These are phyloP conservation scores for Lasiosphaeriaceae sp. DNA, from an alignment of 495 filamentous ascomycete genomes.

Conservation along the genomic window DNA sequence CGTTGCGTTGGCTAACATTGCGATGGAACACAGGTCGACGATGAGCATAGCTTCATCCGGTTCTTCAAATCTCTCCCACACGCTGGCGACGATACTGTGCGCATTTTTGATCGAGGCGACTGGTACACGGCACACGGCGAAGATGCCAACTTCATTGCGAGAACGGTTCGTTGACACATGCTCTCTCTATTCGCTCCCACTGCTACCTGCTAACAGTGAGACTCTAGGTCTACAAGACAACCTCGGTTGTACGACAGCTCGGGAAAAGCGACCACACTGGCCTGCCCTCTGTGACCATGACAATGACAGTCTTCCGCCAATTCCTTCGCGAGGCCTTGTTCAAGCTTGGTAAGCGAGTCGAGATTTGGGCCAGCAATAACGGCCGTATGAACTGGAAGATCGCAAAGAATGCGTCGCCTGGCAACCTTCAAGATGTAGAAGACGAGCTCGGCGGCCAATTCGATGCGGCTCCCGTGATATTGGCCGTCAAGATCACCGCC, in stretches of 20 bases:
- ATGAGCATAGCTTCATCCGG: conserved; percentile 92
- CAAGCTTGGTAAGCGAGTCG: conserved; percentile 80
- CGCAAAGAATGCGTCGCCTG: conserved; percentile 85
- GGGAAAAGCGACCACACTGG: conserved; percentile 77
- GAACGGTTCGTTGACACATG: conserved; percentile 52
- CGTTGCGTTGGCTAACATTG: conserved; percentile 10
- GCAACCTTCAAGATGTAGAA: conserved; percentile 95
- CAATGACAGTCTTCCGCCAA: conserved; percentile 87
- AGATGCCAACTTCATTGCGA: conserved; percentile 90
- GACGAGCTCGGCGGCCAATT: conserved; percentile 88
- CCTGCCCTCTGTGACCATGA: conserved; percentile 89
- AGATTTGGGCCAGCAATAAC: conserved; percentile 76
- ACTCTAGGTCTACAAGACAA: conserved; percentile 96
- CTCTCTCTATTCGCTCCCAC: neutral
- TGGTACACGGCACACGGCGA: conserved; percentile 92
- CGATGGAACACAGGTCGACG: conserved; percentile 64
- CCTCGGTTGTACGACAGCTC: conserved; percentile 86
- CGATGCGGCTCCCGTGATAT: conserved; percentile 86
- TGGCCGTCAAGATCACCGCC: conserved; percentile 87
- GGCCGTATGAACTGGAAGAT: conserved; percentile 87
- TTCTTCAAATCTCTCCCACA: conserved; percentile 80
- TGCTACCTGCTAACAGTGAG: neutral
- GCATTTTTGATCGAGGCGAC: conserved; percentile 91
- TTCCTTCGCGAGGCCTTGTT: conserved; percentile 94
- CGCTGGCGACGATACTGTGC: conserved; percentile 67